phyloP scores from a whole-genome alignment of 805 yeast species.

The Candida xyloterini region DNA sequence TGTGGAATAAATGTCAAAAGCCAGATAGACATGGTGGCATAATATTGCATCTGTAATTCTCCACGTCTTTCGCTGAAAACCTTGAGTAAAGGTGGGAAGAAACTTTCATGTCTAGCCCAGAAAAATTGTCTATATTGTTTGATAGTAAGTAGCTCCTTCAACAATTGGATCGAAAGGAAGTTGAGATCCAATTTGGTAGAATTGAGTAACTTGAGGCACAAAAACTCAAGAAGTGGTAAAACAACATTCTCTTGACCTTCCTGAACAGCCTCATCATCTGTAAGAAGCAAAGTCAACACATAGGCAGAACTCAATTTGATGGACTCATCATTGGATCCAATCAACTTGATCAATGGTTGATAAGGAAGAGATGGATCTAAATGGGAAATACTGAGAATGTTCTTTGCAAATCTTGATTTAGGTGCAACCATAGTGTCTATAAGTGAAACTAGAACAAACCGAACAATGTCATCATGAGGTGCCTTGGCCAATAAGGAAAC shows the following conservation, averaged over 20 bases:
- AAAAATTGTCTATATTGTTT: slow-evolving; percentile 53
- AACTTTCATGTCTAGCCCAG: slow-evolving; percentile 42
- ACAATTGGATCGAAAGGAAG: slow-evolving; percentile 61
- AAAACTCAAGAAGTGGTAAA: slow-evolving; percentile 37
- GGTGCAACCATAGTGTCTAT: slow-evolving; percentile 50
- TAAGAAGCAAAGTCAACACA: slow-evolving; percentile 49
- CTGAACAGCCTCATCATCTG: slow-evolving; percentile 20
- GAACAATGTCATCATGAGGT: slow-evolving; percentile 60
- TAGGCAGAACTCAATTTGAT: slow-evolving; percentile 55
- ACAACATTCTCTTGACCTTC: slow-evolving; percentile 35
- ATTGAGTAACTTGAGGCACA: slow-evolving; percentile 26
- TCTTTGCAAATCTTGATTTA: slow-evolving; percentile 22
- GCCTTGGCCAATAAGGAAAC: slow-evolving; percentile 52
- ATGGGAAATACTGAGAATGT: slow-evolving; percentile 39
- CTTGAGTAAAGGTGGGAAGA: slow-evolving; percentile 48
- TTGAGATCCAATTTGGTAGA: slow-evolving; percentile 49
- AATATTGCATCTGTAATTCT: slow-evolving; percentile 80
- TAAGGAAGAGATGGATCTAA: slow-evolving; percentile 49
- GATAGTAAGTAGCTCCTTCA: slow-evolving; percentile 55
- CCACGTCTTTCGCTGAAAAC: slow-evolving; percentile 43
- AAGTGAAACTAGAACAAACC: slow-evolving; percentile 58
- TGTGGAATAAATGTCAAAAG: slow-evolving; percentile 68
- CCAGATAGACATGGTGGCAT: slow-evolving; percentile 79
- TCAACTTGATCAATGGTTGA: slow-evolving; percentile 48
- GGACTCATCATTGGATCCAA: slow-evolving; percentile 54